These are phyloP conservation scores for Fistulinella prunicolor DNA, from an alignment of 768 basidiomycete genomes.

Conservation along the genomic window DNA sequence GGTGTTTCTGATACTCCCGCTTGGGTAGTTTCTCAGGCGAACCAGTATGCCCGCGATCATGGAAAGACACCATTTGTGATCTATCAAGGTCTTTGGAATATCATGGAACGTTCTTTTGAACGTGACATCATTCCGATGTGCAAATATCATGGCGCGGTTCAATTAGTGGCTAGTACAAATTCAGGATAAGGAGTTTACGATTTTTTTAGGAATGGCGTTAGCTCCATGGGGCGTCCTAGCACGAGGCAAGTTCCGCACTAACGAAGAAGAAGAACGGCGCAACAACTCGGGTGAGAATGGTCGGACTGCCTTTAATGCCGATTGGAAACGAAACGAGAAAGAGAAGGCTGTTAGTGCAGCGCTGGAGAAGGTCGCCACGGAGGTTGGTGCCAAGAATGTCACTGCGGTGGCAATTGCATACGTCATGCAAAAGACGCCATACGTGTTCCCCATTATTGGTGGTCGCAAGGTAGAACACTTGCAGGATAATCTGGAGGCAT, in stretches of 20 bases:
- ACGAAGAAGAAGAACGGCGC: constrained; percentile 30
- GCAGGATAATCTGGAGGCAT: constrained; percentile 40
- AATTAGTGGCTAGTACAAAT: neutral
- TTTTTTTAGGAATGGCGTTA: constrained; percentile 21
- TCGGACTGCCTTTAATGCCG: constrained; percentile 20
- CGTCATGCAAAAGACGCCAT: constrained; percentile 44
- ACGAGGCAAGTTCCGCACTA: constrained; percentile 29
- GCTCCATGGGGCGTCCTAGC: constrained; percentile 39
- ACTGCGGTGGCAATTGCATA: constrained; percentile 42
- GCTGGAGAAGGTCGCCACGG: constrained; percentile 38
- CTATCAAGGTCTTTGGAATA: constrained; percentile 50
- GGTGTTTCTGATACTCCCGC: constrained; percentile 47
- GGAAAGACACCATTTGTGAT: constrained; percentile 50
- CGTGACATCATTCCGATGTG: constrained; percentile 48
- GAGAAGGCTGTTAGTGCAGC: constrained; percentile 36
- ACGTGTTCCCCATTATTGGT: too few species aligned
- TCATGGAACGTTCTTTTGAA: constrained; percentile 47
- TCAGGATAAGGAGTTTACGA: too few species aligned
- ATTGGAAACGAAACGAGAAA: constrained; percentile 36
- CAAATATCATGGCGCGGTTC: constrained; percentile 30
- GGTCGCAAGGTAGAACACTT: constrained; percentile 46
- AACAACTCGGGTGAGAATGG: constrained; percentile 37
- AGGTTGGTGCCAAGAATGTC: constrained; percentile 37
- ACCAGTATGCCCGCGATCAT: constrained; percentile 49
- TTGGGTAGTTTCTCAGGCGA: constrained; percentile 48